Evolutionary conservation across 2,329 filamentous ascomycete species (phyloP), one percentile per base, ranked within the genome.

Genomic region (Apiospora arundinis): DNA sequence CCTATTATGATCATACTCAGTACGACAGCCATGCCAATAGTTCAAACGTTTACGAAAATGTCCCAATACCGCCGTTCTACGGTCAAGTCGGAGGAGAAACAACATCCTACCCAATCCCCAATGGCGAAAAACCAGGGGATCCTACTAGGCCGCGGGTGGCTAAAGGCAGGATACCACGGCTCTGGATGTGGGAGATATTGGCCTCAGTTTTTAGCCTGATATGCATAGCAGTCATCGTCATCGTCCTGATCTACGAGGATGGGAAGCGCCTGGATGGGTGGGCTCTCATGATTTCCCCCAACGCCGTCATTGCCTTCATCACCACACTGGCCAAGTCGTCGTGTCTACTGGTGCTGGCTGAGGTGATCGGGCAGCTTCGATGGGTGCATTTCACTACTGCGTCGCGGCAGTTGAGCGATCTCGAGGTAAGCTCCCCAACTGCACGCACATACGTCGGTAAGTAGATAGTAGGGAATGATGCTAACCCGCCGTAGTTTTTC

Each of bases 241-340:
- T 69, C 4, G 71, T 72, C 18, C 56, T 74, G 11, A 9, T 32
- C 14, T 49, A 70, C 52, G 72, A 74, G 68, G 65, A 74, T 42
- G 71, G 70, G 44, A 70, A 70, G 44, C 71, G 67, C 5, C 68
- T 74, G 11, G 68, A 71, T 21, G 25, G 72, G 37, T 74, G 72
- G 72, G 44, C 69, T 16, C 70, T 70, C 69, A 46, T 68, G 23
- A 71, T 74, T 25, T 69, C 69, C 6, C 72, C 72, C 37, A 74
- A 70, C 21, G 72, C 72, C 25, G 71, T 74, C 23, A 67, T 74
- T 25, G 68, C 72, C 9, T 74, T 74, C 60, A 72, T 74, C 28
- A 66, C 69, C 37, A 70, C 71, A 16, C 45, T 74, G 14, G 70
- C 71, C 32, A 74, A 74, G 52, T 71, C 72, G 16, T 71, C 71